Evolutionary conservation across 768 basidiomycete species (phyloP).

Genomic region (Nevesoporus exiguus): DNA sequence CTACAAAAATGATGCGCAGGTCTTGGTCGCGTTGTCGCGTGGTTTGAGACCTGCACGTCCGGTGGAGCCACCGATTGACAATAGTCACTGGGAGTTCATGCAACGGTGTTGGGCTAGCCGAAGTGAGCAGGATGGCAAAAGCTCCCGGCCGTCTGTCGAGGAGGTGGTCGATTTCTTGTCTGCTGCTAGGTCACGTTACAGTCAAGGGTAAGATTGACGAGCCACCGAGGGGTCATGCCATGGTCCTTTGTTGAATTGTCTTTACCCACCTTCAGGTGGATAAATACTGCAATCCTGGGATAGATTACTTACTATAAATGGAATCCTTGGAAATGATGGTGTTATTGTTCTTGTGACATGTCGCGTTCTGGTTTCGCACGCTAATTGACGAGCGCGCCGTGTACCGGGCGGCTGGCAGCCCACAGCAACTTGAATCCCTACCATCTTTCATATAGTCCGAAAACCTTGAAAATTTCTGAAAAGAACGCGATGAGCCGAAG

Average conservation of each 20-base stretch:
- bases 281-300: too few species aligned
- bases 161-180: conserved; percentile 21
- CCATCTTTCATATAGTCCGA: neutral
- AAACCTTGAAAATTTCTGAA: too few species aligned
- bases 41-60: conserved; percentile 12
- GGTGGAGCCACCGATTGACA: neutral
- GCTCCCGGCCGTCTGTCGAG: conserved; percentile 12
- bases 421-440: neutral
- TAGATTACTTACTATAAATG: too few species aligned
- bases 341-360: conserved; percentile 13
- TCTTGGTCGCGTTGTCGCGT: conserved; percentile 18
- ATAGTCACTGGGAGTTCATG: conserved; percentile 19
- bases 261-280: neutral
- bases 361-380: conserved; percentile 12
- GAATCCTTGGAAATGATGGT: neutral
- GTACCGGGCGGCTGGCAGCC: too few species aligned
- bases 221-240: neutral
- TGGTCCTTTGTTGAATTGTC: neutral
- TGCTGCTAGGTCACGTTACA: neutral
- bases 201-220: neutral
- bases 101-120: conserved; percentile 28
- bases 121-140: neutral
- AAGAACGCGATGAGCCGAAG: conserved; percentile 26
- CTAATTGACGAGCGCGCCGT: conserved; percentile 11
- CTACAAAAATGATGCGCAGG: conserved; percentile 23